Conservation (phyloP, 176 grass and related monocot genomes). For the Oryza meyeriana region DNA sequence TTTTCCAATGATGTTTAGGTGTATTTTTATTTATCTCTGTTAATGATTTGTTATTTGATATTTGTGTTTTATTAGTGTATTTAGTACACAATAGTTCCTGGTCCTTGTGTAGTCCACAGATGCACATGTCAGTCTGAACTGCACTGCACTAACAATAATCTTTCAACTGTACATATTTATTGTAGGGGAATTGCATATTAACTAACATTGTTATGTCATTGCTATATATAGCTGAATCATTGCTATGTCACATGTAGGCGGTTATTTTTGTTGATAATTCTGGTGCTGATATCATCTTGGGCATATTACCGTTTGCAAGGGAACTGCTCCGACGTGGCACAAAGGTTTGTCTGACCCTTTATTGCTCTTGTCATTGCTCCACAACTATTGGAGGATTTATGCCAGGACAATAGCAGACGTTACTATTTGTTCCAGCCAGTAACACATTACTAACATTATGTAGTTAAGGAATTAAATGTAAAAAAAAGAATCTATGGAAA, state of each 20-base stretch:
- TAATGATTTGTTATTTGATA: not conserved
- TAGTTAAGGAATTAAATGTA: not conserved
- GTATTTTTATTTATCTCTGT: not conserved
- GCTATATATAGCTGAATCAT: slow-evolving; percentile 20
- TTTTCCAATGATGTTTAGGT: not conserved
- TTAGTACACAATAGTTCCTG: not conserved
- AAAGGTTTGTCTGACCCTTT: slow-evolving; percentile 60
- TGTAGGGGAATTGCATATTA: not conserved
- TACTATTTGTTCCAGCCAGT: not conserved
- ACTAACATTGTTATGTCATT: not conserved
- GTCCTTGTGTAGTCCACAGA: not conserved
- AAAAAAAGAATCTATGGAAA: not conserved
- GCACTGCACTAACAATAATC: not conserved
- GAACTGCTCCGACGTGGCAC: slow-evolving; percentile 84
- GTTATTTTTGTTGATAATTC: slow-evolving; percentile 99
- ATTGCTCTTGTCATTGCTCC: not conserved
- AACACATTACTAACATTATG: not conserved
- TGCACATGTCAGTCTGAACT: not conserved
- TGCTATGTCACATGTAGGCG: slow-evolving; percentile 47
- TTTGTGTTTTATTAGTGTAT: not conserved
- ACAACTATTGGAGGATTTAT: not conserved
- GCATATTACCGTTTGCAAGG: slow-evolving; percentile 91
- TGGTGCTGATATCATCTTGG: slow-evolving; percentile 96
- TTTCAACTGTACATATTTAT: slow-evolving; percentile 3
- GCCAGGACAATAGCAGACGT: not conserved